These are phyloP conservation scores for Cairneyella variabilis DNA, from an alignment of 495 filamentous ascomycete species.

Conservation along the genomic window DNA sequence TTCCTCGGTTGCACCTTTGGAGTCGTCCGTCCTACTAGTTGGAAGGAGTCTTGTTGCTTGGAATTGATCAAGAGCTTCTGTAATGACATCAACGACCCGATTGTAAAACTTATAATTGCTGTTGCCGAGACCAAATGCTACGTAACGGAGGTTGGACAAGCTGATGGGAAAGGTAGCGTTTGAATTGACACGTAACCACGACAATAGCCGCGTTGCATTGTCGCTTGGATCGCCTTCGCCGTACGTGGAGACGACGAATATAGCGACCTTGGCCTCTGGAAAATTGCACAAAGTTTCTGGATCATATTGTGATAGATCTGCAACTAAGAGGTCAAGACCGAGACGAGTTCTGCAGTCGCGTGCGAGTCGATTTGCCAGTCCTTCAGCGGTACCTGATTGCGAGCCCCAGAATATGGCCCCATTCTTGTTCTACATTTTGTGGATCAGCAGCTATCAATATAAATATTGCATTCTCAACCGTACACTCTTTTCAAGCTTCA, in stretches of 20 bases:
- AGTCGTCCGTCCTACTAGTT: slow-evolving; percentile 19
- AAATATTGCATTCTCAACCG: slow-evolving; percentile 30
- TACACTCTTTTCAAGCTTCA: slow-evolving; percentile 26
- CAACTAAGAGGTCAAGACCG: slow-evolving; percentile 37
- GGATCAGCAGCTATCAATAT: slow-evolving; percentile 36
- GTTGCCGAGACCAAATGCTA: slow-evolving; percentile 32
- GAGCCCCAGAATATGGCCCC: slow-evolving; percentile 54
- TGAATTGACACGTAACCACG: too few relatives aligned
- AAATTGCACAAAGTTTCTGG: slow-evolving; percentile 37
- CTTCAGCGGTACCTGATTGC: slow-evolving; percentile 52
- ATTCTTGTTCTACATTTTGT: slow-evolving; percentile 27
- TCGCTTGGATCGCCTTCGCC: slow-evolving; percentile 54
- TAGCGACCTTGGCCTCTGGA: slow-evolving; percentile 37
- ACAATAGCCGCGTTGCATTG: slow-evolving; percentile 44
- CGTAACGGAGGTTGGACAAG: slow-evolving; percentile 34
- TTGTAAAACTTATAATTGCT: slow-evolving; percentile 23
- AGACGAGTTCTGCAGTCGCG: slow-evolving; percentile 42
- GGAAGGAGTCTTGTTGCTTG: slow-evolving; percentile 7
- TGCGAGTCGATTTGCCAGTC: slow-evolving; percentile 42
- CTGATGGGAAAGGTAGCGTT: neutral
- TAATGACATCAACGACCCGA: slow-evolving; percentile 5
- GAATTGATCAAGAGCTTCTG: neutral
- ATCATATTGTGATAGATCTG: slow-evolving; percentile 50
- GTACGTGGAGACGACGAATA: slow-evolving; percentile 49
- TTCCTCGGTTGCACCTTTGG: slow-evolving; percentile 18